Evolutionary conservation across 768 basidiomycete species (phyloP).

Genomic region (Leccinum aurantiacum): DNA sequence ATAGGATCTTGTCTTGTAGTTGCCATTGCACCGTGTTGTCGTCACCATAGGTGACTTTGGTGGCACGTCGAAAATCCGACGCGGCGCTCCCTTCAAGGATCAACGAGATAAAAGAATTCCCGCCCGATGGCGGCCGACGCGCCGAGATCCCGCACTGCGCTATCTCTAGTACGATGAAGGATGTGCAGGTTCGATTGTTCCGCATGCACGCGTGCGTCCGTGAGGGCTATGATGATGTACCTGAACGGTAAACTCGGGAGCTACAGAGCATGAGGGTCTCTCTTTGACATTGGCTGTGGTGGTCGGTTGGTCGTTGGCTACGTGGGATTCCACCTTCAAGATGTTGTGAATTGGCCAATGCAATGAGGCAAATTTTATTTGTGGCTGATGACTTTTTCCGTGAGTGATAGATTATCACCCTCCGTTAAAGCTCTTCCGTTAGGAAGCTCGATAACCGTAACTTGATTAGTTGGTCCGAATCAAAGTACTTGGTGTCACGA

Average conservation of each 20-base stretch:
- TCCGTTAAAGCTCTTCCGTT: no score
- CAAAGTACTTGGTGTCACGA: no score
- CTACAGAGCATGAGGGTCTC: constrained; percentile 55
- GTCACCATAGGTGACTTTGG: constrained; percentile 31
- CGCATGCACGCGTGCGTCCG: constrained; percentile 19
- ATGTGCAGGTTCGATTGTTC: no score
- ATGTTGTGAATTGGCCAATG: constrained; percentile 38
- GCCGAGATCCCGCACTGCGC: no score
- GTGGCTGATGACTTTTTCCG: no score
- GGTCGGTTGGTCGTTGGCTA: not conserved
- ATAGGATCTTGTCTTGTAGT: not conserved
- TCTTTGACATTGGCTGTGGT: not conserved
- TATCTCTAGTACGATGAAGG: no score
- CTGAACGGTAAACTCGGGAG: constrained; percentile 55
- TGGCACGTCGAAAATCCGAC: constrained; percentile 87
- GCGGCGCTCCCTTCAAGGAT: no score
- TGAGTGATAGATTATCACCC: no score
- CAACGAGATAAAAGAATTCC: constrained; percentile 39
- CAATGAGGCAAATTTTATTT: constrained; percentile 16
- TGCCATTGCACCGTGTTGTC: not conserved
- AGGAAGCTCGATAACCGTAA: no score
- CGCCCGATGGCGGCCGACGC: no score
- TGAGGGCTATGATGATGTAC: constrained; percentile 57
- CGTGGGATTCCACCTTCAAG: no score
- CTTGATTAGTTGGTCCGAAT: no score